phyloP scores from a whole-genome alignment of 306 rosid species.

The Prunus davidiana region DNA sequence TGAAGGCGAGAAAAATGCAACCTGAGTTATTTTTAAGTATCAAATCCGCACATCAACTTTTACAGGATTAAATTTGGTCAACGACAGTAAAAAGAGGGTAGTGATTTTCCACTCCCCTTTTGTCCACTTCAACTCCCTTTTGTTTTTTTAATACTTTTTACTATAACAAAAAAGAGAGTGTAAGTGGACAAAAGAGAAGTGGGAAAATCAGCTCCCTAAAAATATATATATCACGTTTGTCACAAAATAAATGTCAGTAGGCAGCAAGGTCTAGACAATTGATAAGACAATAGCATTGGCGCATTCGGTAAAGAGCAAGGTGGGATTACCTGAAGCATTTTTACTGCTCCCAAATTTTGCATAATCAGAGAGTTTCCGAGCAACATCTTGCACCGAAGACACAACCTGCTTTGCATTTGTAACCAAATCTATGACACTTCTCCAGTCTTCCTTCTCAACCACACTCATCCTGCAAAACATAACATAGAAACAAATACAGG shows the following conservation, averaged over 20 bases:
- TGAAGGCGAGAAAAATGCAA: neutral
- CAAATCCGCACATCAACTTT: neutral
- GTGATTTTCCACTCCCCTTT: too few relatives aligned
- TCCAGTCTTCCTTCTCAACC: slow-evolving; percentile 87
- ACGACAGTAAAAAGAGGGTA: neutral
- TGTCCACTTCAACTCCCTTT: too few relatives aligned
- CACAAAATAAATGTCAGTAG: neutral
- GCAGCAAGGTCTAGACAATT: neutral
- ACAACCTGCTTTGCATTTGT: slow-evolving; percentile 88
- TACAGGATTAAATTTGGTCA: neutral
- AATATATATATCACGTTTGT: neutral
- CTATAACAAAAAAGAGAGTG: too few relatives aligned
- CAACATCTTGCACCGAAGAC: slow-evolving; percentile 82
- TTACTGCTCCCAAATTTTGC: slow-evolving; percentile 60
- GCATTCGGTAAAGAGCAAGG: neutral
- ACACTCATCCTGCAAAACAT: slow-evolving; percentile 59
- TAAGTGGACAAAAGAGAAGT: too few relatives aligned
- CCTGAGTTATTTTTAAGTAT: neutral
- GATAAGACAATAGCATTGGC: neutral
- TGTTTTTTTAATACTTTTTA: too few relatives aligned
- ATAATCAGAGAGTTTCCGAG: slow-evolving; percentile 72
- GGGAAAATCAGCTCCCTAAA: neutral
- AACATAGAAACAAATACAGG: slow-evolving; percentile 1
- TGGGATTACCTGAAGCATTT: slow-evolving; percentile 42
- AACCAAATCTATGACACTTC: slow-evolving; percentile 60